Evolutionary conservation across 176 grass and related monocot species (phyloP), one percentile per base, ranked within the genome.

Genomic region (Coix lacrymajobi): DNA sequence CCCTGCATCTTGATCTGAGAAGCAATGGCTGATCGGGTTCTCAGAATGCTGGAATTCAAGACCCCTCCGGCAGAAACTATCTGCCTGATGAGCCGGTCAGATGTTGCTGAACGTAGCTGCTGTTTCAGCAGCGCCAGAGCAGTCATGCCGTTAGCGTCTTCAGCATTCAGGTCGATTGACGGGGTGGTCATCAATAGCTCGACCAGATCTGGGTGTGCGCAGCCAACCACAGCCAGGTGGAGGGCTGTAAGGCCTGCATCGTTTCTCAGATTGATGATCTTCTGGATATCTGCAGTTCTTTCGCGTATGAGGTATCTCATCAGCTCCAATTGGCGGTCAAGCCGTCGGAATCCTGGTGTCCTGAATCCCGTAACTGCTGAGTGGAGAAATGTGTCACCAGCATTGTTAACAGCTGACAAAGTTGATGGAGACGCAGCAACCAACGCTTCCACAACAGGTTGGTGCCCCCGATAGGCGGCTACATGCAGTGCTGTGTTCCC

Each of bases 401-500:
- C 75, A 40, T 87, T 83, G 38, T 99, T 99, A 69, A 76, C 61
- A 64, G 72, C 84, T 64, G 76, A 68, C 12, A 88, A 57, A 66
- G 85, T 65, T 45, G 91, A 83, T 61, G 97, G 87, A 67, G 85
- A 99, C 25, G 84, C 88, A 58, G 44, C 57, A 38, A 90, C 71
- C 73, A 99, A 71, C 69, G 81, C 84, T 67, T 96, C 86, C 22
- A 94, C 76, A 56, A 96, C 91, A 11, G 76, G 60, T 58, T 89
- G 86, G 51, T 99, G 85, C 33, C 97, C 97, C 78, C 87, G 85
- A 66, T 96, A 99, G 25, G 93, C 89, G 1, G 97, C 93, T 62
- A 96, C 88, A 87, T 99, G 97, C 72, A 99, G 64, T 75, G 97
- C 91, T 48, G 87, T 99, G 82, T 96, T 99, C 74, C 97, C 91